These are phyloP conservation scores for Coniochaeta ligniaria DNA, from an alignment of 2,329 filamentous ascomycete genomes.

Conservation along the genomic window DNA sequence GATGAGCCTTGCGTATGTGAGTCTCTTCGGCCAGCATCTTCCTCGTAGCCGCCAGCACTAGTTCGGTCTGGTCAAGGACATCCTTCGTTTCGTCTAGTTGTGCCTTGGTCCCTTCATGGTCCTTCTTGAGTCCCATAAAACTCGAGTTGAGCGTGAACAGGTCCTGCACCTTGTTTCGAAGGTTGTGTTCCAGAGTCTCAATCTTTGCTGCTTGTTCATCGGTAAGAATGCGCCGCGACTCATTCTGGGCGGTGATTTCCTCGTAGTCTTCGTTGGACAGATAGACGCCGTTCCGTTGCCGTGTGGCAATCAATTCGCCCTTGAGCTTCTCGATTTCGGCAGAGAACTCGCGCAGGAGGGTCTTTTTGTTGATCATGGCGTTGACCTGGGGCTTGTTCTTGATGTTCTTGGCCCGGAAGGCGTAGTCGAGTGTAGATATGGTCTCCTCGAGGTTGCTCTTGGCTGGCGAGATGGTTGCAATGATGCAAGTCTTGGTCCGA, in stretches of 20 bases:
- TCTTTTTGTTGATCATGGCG: conserved; percentile 87
- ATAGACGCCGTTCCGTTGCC: conserved; percentile 93
- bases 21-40: conserved; percentile 74
- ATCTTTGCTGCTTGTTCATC: conserved; percentile 92
- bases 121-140: conserved; percentile 83
- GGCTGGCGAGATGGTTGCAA: conserved; percentile 89
- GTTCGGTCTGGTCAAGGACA: conserved; percentile 80
- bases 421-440: conserved; percentile 95
- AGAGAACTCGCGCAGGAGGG: conserved; percentile 81
- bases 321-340: conserved; percentile 91
- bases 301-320: conserved; percentile 84
- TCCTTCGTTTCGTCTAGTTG: conserved; percentile 73
- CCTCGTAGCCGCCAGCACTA: conserved; percentile 70
- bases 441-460: conserved; percentile 96
- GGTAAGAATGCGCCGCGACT: conserved; percentile 82
- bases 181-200: conserved; percentile 81
- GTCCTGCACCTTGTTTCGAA: conserved; percentile 91
- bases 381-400: conserved; percentile 97
- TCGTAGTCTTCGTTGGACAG: conserved; percentile 84
- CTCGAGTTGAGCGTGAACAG: conserved; percentile 78
- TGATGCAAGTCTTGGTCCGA: conserved; percentile 96
- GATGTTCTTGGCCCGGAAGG: conserved; percentile 97
- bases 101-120: conserved; percentile 69
- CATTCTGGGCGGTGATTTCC: conserved; percentile 84
- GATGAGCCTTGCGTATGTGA: conserved; percentile 72